These are phyloP conservation scores for Mimosa pudica DNA, from an alignment of 306 rosid species.

Conservation along the genomic window DNA sequence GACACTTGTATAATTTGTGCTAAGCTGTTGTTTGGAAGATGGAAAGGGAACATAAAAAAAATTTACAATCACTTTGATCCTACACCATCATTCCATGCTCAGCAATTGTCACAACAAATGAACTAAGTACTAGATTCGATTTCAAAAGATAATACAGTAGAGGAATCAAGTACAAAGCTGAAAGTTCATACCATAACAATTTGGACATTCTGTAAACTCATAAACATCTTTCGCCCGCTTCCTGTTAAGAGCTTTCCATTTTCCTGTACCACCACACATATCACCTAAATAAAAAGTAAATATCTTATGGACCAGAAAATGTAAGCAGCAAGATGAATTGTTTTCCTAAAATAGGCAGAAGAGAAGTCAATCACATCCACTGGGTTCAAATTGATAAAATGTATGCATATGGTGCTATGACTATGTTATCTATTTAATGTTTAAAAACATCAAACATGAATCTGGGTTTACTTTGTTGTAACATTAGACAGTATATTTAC, in stretches of 20 bases:
- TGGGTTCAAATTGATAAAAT: neutral
- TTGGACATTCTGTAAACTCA: slow-evolving; percentile 94
- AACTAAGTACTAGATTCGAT: neutral
- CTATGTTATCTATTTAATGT: slow-evolving; percentile 1
- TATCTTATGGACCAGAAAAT: slow-evolving; percentile 32
- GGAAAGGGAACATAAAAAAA: too few relatives aligned
- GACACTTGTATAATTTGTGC: too few relatives aligned
- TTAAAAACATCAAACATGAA: neutral
- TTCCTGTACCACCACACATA: slow-evolving; percentile 99
- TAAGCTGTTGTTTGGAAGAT: too few relatives aligned
- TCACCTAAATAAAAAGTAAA: slow-evolving; percentile 72
- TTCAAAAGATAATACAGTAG: slow-evolving; percentile 11
- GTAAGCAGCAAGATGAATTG: slow-evolving; percentile 4
- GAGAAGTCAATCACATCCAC: slow-evolving; percentile 19
- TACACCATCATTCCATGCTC: neutral
- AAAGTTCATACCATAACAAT: slow-evolving; percentile 79
- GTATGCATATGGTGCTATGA: neutral
- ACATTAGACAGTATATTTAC: neutral
- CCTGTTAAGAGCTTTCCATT: slow-evolving; percentile 98
- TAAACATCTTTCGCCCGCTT: slow-evolving; percentile 94
- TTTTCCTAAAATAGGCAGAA: slow-evolving; percentile 2
- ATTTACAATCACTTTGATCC: too few relatives aligned
- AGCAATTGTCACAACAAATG: neutral
- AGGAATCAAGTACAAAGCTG: neutral
- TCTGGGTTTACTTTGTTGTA: neutral